Evolutionary conservation across 805 yeast species (phyloP).

Genomic region (Kazachstania taianensis): DNA sequence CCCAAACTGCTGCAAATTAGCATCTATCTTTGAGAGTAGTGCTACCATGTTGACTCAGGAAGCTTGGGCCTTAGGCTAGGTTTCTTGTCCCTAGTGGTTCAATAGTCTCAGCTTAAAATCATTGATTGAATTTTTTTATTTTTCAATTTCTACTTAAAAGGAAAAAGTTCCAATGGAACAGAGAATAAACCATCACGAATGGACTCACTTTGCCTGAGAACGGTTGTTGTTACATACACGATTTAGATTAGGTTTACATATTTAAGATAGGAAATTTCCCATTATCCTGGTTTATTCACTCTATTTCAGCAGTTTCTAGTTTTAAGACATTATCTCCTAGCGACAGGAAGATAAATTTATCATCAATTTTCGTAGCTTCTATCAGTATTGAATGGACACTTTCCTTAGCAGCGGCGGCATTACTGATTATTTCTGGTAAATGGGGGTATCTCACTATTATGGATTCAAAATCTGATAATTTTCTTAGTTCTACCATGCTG

Average conservation of each 20-base stretch:
- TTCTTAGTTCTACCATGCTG: slow-evolving; percentile 20
- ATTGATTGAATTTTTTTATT: too few species aligned
- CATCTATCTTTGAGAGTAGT: slow-evolving; percentile 22
- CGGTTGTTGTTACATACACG: too few species aligned
- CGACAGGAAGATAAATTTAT: slow-evolving; percentile 7
- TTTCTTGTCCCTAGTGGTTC: too few species aligned
- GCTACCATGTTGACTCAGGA: slow-evolving; percentile 2
- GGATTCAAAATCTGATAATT: slow-evolving; percentile 12
- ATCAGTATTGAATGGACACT: slow-evolving; percentile 1
- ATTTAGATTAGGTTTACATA: too few species aligned
- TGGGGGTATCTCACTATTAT: slow-evolving; percentile 12
- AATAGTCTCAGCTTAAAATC: too few species aligned
- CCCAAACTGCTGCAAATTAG: slow-evolving; percentile 16
- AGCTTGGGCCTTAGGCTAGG: too few species aligned
- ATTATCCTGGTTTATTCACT: not conserved
- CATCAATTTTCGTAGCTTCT: slow-evolving; percentile 7
- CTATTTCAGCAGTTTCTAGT: slow-evolving; percentile 5
- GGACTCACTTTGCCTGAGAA: too few species aligned
- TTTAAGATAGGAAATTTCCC: too few species aligned
- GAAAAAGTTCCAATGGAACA: too few species aligned
- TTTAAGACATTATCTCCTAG: slow-evolving; percentile 8
- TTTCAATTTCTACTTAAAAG: too few species aligned
- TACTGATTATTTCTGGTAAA: slow-evolving; percentile 3
- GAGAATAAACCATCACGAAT: too few species aligned
- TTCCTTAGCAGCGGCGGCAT: not conserved